Base-by-base conservation (phyloP, 140 eudicot species). In the Erigeron philadelphicus region DNA sequence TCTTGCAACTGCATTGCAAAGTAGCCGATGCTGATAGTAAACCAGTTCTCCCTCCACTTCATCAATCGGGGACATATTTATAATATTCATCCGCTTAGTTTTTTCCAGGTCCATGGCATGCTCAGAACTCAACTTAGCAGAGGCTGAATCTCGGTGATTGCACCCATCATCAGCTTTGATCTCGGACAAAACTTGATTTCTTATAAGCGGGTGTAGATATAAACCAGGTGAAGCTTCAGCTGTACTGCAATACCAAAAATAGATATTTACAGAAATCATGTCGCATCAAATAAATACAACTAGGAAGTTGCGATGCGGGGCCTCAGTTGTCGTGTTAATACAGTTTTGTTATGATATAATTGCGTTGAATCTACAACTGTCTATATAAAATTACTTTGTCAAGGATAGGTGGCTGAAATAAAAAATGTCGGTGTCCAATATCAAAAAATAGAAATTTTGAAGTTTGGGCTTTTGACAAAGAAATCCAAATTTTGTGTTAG, bases 31-130 rank as follows among this genome's bases (percentile, higher is more conserved):
- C 85, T 94, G 99, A 49, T 76, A 81, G 76, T 72, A 94, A 53
- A 94, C 78, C 40, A 94, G 87, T 76, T 89, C 97, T 69, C 99
- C 99, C 79, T 85, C 99, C 76, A 94, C 91, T 81, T 94, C 99
- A 85, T 87, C 94, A 18, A 45, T 74, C 2, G 99, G 97, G 61
- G 86, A 82, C 66, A 80, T 73, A 43, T 84, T 83, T 25, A 82
- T 67, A 21, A 85, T 53, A 66, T 76, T 87, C 84, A 58, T 63
- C 45, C 65, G 76, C 70, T 81, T 64, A 57, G 85, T 84, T 64
- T 78, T 81, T 31, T 53, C 85, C 79, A 79, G 52, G 63, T 83
- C 81, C 53, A 9, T 44, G 19, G 21, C 21, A 5, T 38, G 60
- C 45, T 84, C 95, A 17, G 75, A 53, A 46, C 75, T 78, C 11